Evolutionary conservation across 2,329 filamentous ascomycete species (phyloP).

Genomic region (Ramichloridium luteum): DNA sequence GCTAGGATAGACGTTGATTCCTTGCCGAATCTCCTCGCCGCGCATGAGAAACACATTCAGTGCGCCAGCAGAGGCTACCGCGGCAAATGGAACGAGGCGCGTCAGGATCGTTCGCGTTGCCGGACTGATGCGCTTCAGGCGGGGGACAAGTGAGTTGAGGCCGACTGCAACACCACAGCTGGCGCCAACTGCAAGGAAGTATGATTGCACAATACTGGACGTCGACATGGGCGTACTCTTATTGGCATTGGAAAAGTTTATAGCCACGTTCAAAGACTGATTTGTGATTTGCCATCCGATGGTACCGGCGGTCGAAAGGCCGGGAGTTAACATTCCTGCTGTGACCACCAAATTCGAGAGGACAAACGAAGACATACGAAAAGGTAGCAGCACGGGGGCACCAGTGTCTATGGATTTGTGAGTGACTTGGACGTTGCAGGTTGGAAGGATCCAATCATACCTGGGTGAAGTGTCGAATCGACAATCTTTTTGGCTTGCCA

Average conservation of each 20-base stretch:
- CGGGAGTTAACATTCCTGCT: slow-evolving; percentile 90
- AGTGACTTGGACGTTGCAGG: no score
- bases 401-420: slow-evolving; percentile 60
- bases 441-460: slow-evolving; percentile 43
- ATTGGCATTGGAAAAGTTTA: slow-evolving; percentile 97
- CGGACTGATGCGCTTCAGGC: slow-evolving; percentile 63
- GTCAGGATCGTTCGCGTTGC: slow-evolving; percentile 63
- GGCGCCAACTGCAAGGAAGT: slow-evolving; percentile 80
- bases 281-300: slow-evolving; percentile 92
- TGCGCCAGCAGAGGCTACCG: slow-evolving; percentile 79
- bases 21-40: slow-evolving; percentile 81
- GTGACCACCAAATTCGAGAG: slow-evolving; percentile 90
- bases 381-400: slow-evolving; percentile 80
- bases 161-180: slow-evolving; percentile 90
- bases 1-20: slow-evolving; percentile 85
- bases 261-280: slow-evolving; percentile 94
- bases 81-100: slow-evolving; percentile 90
- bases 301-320: slow-evolving; percentile 69
- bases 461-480: slow-evolving; percentile 89
- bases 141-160: slow-evolving; percentile 78
- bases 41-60: slow-evolving; percentile 98
- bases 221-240: slow-evolving; percentile 83
- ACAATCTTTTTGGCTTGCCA: slow-evolving; percentile 97
- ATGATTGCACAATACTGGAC: slow-evolving; percentile 73
- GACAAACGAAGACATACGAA: slow-evolving; percentile 94